Evolutionary conservation across 2,329 filamentous ascomycete genomes (phyloP).

Genomic region (Trichoderma harzianum): DNA sequence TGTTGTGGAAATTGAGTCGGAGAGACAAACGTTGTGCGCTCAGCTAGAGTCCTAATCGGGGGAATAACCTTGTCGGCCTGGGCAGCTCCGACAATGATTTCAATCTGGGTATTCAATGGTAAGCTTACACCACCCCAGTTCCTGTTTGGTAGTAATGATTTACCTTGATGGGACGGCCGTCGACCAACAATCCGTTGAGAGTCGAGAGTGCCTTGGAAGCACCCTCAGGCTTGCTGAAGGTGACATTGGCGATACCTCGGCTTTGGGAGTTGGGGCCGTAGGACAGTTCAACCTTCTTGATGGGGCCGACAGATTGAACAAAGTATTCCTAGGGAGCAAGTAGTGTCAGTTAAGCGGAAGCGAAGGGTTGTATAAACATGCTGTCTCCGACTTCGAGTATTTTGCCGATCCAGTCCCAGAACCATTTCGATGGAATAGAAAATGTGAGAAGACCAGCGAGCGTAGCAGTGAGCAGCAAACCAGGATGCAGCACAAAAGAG

Average conservation of each 20-base stretch:
- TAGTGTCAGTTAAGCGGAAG: slow-evolving; percentile 61
- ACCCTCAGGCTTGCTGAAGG: slow-evolving; percentile 75
- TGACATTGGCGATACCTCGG: slow-evolving; percentile 87
- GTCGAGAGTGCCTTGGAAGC: slow-evolving; percentile 80
- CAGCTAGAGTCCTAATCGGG: slow-evolving; percentile 67
- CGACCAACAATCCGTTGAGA: slow-evolving; percentile 85
- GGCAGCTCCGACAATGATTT: slow-evolving; percentile 80
- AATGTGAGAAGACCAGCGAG: slow-evolving; percentile 26
- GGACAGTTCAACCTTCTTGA: slow-evolving; percentile 86
- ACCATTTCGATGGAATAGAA: background rate
- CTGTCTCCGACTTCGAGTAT: slow-evolving; percentile 31
- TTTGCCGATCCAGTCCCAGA: slow-evolving; percentile 30
- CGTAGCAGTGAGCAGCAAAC: slow-evolving; percentile 29
- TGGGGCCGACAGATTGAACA: slow-evolving; percentile 75
- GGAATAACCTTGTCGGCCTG: slow-evolving; percentile 65
- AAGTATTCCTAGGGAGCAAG: slow-evolving; percentile 89
- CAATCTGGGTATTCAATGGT: slow-evolving; percentile 57
- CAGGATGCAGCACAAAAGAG: background rate
- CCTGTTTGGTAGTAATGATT: background rate
- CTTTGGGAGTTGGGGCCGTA: slow-evolving; percentile 92
- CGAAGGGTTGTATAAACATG: slow-evolving; percentile 26
- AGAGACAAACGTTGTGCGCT: slow-evolving; percentile 61
- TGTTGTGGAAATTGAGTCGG: background rate
- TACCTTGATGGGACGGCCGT: slow-evolving; percentile 87
- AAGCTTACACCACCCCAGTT: background rate